phyloP scores from a whole-genome alignment of 2,329 filamentous ascomycete genomes.

The Penicillium hesseltinei region DNA sequence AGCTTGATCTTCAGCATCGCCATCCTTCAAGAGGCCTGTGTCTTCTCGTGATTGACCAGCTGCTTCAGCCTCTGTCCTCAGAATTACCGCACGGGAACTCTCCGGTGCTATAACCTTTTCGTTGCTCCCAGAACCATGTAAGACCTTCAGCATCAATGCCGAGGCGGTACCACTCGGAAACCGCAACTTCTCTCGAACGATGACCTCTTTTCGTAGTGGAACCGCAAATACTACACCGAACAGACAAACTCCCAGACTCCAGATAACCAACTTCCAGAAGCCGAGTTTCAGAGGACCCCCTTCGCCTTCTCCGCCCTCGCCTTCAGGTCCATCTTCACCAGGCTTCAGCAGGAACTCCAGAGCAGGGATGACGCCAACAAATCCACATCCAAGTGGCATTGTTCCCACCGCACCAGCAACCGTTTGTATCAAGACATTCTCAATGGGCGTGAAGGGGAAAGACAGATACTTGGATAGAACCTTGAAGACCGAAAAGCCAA shows the following conservation, averaged over 20 bases:
- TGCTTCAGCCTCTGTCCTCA: conserved; percentile 30
- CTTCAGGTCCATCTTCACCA: conserved; percentile 73
- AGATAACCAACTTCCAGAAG: conserved; percentile 76
- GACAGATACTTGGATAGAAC: conserved; percentile 68
- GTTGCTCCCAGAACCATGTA: conserved; percentile 65
- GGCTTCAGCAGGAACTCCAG: conserved; percentile 79
- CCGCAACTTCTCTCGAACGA: conserved; percentile 85
- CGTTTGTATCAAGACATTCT: conserved; percentile 95
- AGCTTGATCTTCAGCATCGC: conserved; percentile 30
- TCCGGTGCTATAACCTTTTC: conserved; percentile 37
- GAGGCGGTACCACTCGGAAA: conserved; percentile 97
- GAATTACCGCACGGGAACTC: not conserved
- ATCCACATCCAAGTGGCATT: conserved; percentile 93
- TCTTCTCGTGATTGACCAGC: conserved; percentile 35
- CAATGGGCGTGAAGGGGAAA: conserved; percentile 85
- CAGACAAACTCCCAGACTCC: conserved; percentile 90
- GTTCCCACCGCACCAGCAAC: conserved; percentile 94
- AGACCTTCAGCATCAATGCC: conserved; percentile 83
- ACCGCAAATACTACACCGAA: conserved; percentile 98
- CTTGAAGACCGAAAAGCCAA: conserved; percentile 93
- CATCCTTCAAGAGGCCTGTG: conserved; percentile 51
- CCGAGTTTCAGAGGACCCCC: conserved; percentile 71
- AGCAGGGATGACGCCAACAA: conserved; percentile 91
- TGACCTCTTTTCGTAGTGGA: conserved; percentile 83
- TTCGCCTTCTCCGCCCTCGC: conserved; percentile 71